These are phyloP conservation scores for Daldinia vernicosa DNA, from an alignment of 495 filamentous ascomycete genomes.

Conservation along the genomic window DNA sequence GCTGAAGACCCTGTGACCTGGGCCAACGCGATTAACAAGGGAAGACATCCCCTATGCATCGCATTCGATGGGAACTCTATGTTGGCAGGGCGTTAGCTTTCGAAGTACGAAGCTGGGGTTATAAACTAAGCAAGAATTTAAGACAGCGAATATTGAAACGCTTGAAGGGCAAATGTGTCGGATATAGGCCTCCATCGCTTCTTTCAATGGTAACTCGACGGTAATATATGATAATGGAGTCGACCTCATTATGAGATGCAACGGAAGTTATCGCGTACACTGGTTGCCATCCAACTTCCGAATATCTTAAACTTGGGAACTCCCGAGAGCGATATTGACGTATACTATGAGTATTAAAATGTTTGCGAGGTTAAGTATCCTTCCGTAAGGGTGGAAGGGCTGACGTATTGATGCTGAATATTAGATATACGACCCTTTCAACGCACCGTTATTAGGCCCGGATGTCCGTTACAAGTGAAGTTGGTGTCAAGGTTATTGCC, in stretches of 20 bases:
- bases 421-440: constrained; percentile 17
- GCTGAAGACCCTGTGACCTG: constrained; percentile 41
- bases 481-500: constrained; percentile 12
- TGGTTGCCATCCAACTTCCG: constrained; percentile 17
- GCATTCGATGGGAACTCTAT: constrained; percentile 13
- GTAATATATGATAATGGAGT: constrained; percentile 8
- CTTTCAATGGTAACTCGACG: constrained; percentile 27
- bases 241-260: neutral
- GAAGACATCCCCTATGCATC: constrained; percentile 32
- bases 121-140: constrained; percentile 1
- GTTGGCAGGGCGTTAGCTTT: constrained; percentile 13
- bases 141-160: constrained; percentile 20
- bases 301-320: constrained; percentile 24
- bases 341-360: neutral
- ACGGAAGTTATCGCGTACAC: neutral
- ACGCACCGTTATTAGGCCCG: constrained; percentile 22
- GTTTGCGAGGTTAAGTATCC: neutral
- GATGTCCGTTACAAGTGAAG: constrained; percentile 25
- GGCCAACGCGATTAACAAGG: constrained; percentile 29
- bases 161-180: constrained; percentile 29
- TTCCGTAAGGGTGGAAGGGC: neutral
- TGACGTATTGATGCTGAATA: constrained; percentile 21
- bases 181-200: constrained; percentile 6
- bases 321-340: constrained; percentile 20
- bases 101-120: constrained; percentile 9